phyloP scores from a whole-genome alignment of 768 basidiomycete genomes.

The Mycena haematopus region DNA sequence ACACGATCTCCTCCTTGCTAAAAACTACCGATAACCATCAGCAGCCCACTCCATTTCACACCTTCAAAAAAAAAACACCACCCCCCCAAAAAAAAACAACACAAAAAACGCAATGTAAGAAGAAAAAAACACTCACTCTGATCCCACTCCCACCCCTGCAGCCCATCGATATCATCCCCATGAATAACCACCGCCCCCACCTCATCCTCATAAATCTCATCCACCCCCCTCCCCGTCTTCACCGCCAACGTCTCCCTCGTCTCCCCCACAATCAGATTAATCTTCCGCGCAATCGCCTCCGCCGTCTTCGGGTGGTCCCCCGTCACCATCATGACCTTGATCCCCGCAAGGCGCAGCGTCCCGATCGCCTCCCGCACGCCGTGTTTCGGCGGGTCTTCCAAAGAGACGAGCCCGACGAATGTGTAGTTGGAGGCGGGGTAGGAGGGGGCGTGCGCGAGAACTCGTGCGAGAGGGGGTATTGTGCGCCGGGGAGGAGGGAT shows the following conservation, averaged over 20 bases:
- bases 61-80: too few species aligned
- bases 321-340: conserved; percentile 82
- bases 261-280: conserved; percentile 71
- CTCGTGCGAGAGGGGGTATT: conserved; percentile 51
- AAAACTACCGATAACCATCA: conserved; percentile 58
- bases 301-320: conserved; percentile 79
- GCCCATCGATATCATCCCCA: conserved; percentile 68
- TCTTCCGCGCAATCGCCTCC: conserved; percentile 76
- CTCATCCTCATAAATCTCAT: conserved; percentile 73
- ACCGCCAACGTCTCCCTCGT: conserved; percentile 65
- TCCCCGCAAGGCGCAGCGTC: conserved; percentile 71
- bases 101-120: too few species aligned
- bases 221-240: conserved; percentile 59
- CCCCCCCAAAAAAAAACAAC: too few species aligned
- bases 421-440: conserved; percentile 65
- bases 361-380: conserved; percentile 77
- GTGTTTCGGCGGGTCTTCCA: conserved; percentile 76
- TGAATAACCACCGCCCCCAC: conserved; percentile 70
- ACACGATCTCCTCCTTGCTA: conserved; percentile 71
- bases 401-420: conserved; percentile 69
- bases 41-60: too few species aligned
- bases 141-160: conserved; percentile 80
- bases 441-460: conserved; percentile 62
- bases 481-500: conserved; percentile 53
- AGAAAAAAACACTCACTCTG: too few species aligned